Conservation (phyloP, 1,284 basidiomycete species). For the Caloboletus firmus region DNA sequence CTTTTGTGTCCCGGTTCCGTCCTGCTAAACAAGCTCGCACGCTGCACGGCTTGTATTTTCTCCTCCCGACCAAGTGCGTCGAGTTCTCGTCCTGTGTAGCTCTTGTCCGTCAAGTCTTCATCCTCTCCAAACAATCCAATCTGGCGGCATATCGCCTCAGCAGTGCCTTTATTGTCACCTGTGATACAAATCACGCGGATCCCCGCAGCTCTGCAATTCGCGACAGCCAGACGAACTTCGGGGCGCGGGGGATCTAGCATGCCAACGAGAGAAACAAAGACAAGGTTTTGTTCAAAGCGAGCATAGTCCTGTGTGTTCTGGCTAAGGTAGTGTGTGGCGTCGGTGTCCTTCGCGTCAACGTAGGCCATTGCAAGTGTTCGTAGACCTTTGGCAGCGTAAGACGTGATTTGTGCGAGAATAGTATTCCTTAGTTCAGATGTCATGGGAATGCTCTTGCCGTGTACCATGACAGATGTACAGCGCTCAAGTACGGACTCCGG, state of each 20-base stretch:
- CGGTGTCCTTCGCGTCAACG: conserved; percentile 74
- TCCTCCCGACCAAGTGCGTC: conserved; percentile 80
- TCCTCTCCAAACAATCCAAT: conserved; percentile 89
- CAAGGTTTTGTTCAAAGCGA: conserved; percentile 87
- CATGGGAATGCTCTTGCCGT: conserved; percentile 67
- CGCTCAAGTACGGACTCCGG: conserved; percentile 93
- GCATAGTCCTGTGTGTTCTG: conserved; percentile 80
- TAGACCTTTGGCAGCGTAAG: conserved; percentile 82
- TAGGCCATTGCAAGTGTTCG: conserved; percentile 92
- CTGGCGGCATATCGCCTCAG: conserved; percentile 94
- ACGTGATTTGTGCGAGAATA: conserved; percentile 65
- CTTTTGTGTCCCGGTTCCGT: conserved; percentile 97
- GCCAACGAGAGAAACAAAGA: conserved; percentile 93
- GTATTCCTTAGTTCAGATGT: conserved; percentile 59
- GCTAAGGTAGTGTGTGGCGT: conserved; percentile 78
- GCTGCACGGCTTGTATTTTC: conserved; percentile 82
- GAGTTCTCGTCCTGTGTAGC: conserved; percentile 91
- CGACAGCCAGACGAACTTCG: conserved; percentile 86
- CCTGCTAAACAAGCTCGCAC: conserved; percentile 87
- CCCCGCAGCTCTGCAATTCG: conserved; percentile 89
- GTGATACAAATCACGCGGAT: conserved; percentile 98
- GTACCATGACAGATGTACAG: conserved; percentile 73
- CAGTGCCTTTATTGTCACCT: conserved; percentile 97
- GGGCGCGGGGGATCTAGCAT: conserved; percentile 99
- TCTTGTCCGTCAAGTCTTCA: conserved; percentile 87